These are phyloP conservation scores for Zygoascus sp. DNA, from an alignment of 1,139 yeast species.

Conservation along the genomic window DNA sequence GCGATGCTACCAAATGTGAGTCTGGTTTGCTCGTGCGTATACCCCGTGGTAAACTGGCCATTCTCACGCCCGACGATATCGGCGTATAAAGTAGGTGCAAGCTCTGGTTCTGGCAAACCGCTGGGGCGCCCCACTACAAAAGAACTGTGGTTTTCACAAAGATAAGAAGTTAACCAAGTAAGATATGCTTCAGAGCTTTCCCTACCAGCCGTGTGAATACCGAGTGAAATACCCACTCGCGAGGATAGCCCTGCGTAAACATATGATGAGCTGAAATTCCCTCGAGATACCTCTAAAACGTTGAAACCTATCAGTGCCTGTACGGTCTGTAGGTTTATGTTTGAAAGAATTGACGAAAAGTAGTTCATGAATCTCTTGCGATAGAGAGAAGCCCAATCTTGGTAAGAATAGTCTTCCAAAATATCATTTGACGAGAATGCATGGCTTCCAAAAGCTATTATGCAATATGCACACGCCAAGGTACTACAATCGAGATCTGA, in stretches of 20 bases:
- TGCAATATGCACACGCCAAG: slow-evolving; percentile 8
- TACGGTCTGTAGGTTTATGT: not conserved
- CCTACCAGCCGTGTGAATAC: slow-evolving; percentile 3
- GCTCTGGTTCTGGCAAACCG: slow-evolving; percentile 1
- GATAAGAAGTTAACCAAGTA: slow-evolving; percentile 5
- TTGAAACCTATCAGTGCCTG: slow-evolving; percentile 7
- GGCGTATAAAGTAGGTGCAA: not conserved
- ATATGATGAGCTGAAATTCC: slow-evolving; percentile 1
- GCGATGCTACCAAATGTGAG: slow-evolving; percentile 9
- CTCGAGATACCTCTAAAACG: not conserved
- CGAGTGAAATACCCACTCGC: slow-evolving; percentile 12
- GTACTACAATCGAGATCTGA: slow-evolving; percentile 1
- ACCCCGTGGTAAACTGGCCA: slow-evolving; percentile 3
- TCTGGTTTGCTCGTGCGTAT: slow-evolving; percentile 8
- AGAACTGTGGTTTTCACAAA: slow-evolving; percentile 8
- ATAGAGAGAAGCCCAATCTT: slow-evolving; percentile 14
- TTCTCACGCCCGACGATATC: not conserved
- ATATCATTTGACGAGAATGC: slow-evolving; percentile 1
- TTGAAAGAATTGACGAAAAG: slow-evolving; percentile 5
- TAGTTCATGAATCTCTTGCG: not conserved
- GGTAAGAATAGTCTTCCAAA: slow-evolving; percentile 7
- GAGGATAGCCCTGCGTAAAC: slow-evolving; percentile 7
- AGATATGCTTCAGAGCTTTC: slow-evolving; percentile 3
- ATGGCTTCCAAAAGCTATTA: slow-evolving; percentile 12
- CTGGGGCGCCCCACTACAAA: slow-evolving; percentile 12